Conservation (phyloP, 257 asterid genomes). For the Lithospermum erythrorhizon region DNA sequence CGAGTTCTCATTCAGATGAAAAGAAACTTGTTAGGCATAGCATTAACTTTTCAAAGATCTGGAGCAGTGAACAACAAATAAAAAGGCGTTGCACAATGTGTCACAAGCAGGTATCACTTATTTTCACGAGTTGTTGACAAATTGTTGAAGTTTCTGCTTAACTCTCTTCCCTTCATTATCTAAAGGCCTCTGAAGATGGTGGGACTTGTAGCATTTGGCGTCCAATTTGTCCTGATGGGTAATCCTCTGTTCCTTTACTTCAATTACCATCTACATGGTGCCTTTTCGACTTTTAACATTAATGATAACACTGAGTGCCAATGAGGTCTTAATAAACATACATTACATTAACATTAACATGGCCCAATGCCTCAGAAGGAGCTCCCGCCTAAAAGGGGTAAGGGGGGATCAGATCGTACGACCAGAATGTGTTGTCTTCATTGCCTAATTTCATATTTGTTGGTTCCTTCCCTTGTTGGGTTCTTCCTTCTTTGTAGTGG, state of each 20-base stretch:
- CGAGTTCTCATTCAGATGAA: conserved; percentile 41
- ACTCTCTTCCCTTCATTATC: conserved; percentile 7
- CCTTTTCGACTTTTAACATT: not conserved
- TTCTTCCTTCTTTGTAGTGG: too few relatives aligned
- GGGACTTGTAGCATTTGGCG: conserved; percentile 88
- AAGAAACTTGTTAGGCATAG: conserved; percentile 49
- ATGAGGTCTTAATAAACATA: not conserved
- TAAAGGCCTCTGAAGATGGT: conserved; percentile 42
- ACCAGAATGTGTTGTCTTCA: not conserved
- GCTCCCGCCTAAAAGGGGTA: too few relatives aligned
- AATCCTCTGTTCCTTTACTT: conserved; percentile 11
- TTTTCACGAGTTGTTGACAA: conserved; percentile 9
- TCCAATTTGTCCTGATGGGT: conserved; percentile 91
- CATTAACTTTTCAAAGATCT: conserved; percentile 70
- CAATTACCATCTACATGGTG: not conserved
- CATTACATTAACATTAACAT: too few relatives aligned
- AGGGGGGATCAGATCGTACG: not conserved
- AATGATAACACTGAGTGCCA: not conserved
- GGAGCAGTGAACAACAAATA: conserved; percentile 89
- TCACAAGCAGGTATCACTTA: conserved; percentile 53
- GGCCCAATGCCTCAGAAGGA: too few relatives aligned
- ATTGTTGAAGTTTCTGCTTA: conserved; percentile 9
- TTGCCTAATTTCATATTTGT: too few relatives aligned
- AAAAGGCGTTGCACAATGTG: conserved; percentile 80
- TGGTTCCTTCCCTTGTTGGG: too few relatives aligned